Conservation (phyloP, 225 moss, liverwort and hornwort species). For the Climacium dendroides region DNA sequence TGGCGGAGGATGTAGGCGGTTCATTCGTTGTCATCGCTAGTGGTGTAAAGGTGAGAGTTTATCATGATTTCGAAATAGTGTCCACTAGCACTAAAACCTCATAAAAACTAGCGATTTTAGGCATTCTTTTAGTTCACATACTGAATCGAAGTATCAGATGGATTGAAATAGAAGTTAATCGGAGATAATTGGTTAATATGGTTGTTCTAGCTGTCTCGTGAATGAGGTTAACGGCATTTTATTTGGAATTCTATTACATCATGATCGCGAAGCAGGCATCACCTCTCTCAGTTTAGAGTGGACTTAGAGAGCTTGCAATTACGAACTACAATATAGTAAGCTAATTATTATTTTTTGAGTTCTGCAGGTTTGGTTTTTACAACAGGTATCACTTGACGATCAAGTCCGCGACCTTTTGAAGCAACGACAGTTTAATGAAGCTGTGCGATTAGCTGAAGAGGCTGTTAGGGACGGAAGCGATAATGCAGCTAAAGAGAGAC, state of each 20-base stretch:
- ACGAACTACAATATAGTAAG: not conserved
- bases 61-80: not conserved
- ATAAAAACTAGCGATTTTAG: not conserved
- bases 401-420: conserved; percentile 88
- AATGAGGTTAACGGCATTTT: not conserved
- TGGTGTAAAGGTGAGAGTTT: conserved; percentile 61
- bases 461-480: conserved; percentile 46
- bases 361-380: conserved; percentile 84
- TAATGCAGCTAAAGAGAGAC: conserved; percentile 45
- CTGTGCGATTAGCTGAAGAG: conserved; percentile 82
- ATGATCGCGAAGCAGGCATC: not conserved
- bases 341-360: not conserved
- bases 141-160: not conserved
- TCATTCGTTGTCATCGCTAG: conserved; percentile 65
- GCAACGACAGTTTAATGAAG: conserved; percentile 69
- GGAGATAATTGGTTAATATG: not conserved
- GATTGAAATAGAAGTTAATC: not conserved
- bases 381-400: conserved; percentile 88
- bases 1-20: conserved; percentile 82
- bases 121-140: not conserved
- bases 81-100: not conserved
- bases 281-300: not conserved
- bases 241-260: not conserved
- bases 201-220: not conserved
- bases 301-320: not conserved